A percentile compares a stretch with the other conserved stretches of the same genome.
Conservation (phyloP, 345 rosid genomes). For the Crucihimalaya himalaica region DNA sequence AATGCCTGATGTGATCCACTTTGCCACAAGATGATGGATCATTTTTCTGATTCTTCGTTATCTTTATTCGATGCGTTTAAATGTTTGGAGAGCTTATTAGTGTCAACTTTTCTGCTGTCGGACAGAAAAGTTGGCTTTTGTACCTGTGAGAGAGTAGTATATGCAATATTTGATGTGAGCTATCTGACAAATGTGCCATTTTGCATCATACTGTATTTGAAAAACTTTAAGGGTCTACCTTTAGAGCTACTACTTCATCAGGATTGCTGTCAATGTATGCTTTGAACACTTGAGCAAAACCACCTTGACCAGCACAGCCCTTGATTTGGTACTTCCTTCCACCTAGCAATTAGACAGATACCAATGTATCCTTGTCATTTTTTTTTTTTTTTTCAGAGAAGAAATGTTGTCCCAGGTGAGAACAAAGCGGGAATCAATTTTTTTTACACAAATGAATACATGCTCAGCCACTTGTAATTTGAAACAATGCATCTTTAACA, state of each 20-base stretch:
- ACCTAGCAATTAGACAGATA: slow-evolving; percentile 52
- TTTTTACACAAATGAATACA: neutral
- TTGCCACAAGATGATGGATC: neutral
- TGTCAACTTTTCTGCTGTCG: slow-evolving; percentile 20
- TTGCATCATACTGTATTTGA: slow-evolving; percentile 2
- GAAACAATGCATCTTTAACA: slow-evolving; percentile 10
- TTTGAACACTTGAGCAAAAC: slow-evolving; percentile 88
- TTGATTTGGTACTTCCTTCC: slow-evolving; percentile 88
- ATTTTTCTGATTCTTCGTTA: neutral
- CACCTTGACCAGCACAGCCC: slow-evolving; percentile 97
- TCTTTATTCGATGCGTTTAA: slow-evolving; percentile 1
- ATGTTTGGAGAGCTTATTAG: slow-evolving; percentile 7
- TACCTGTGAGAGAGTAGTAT: slow-evolving; percentile 51
- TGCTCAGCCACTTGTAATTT: neutral
- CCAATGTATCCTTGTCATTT: neutral
- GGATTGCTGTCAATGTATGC: slow-evolving; percentile 65
- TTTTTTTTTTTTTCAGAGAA: slow-evolving; percentile 8
- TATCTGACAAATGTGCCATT: slow-evolving; percentile 11
- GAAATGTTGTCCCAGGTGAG: slow-evolving; percentile 1
- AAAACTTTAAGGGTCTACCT: slow-evolving; percentile 50
- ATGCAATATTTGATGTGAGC: slow-evolving; percentile 10
- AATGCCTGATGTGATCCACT: slow-evolving; percentile 29
- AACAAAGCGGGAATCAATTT: neutral
- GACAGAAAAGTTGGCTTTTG: slow-evolving; percentile 91
- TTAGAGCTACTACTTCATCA: slow-evolving; percentile 81